phyloP scores from a whole-genome alignment of 805 yeast genomes.

The Candida verbasci region DNA sequence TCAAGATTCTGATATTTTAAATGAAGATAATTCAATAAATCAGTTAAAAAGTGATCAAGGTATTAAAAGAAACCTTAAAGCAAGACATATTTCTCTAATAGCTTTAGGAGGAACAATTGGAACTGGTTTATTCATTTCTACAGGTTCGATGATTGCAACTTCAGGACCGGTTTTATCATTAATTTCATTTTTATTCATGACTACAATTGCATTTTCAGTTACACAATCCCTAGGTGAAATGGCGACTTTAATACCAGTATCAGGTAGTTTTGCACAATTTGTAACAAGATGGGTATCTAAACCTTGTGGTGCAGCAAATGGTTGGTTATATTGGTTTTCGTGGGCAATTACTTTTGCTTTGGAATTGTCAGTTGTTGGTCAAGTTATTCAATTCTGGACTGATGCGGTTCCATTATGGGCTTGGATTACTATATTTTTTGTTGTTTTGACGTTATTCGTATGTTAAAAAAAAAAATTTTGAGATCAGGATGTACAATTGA shows the following conservation, averaged over 20 bases:
- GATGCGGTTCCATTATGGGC: constrained; percentile 64
- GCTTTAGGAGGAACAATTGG: constrained; percentile 81
- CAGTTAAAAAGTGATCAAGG: background rate
- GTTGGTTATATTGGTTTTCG: constrained; percentile 72
- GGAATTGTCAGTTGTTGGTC: constrained; percentile 70
- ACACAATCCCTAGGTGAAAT: constrained; percentile 75
- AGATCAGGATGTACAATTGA: too few species aligned
- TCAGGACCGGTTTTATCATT: constrained; percentile 71
- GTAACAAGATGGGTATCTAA: constrained; percentile 65
- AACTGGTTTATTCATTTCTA: constrained; percentile 70
- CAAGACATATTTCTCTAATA: constrained; percentile 69
- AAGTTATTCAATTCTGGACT: constrained; percentile 63
- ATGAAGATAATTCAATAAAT: constrained; percentile 3
- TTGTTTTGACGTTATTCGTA: constrained; percentile 45
- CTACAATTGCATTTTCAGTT: constrained; percentile 58
- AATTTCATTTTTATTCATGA: constrained; percentile 63
- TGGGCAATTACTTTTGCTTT: constrained; percentile 77
- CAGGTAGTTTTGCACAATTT: constrained; percentile 67
- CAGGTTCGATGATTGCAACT: constrained; percentile 37
- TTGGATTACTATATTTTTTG: constrained; percentile 68
- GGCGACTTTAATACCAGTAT: constrained; percentile 73
- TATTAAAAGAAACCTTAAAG: constrained; percentile 42
- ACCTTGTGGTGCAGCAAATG: constrained; percentile 69
- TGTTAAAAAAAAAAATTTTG: too few species aligned
- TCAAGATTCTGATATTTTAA: constrained; percentile 6